Evolutionary conservation across 352 stramenopile genomes (phyloP), one percentile per base, ranked within the genome.

Genomic region (Pythium scleroteichum): DNA sequence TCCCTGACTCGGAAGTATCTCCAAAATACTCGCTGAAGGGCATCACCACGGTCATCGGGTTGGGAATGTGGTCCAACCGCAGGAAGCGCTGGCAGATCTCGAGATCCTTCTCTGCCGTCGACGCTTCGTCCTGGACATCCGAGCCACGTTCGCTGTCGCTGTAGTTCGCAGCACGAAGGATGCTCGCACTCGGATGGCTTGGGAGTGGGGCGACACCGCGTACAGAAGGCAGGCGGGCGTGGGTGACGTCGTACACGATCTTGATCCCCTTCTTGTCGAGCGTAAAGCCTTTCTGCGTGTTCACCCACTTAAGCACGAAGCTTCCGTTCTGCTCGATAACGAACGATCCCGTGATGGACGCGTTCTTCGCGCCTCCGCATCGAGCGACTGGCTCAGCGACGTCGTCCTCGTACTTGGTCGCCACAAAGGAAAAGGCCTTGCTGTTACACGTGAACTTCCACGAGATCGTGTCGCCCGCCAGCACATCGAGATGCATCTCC

Each of bases 401-500:
- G 40, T 88, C 77, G 16, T 90, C 79, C 51, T 85, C 55, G 45
- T 82, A 89, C 24, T 82, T 79, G 14, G 76, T 88, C 2, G 76
- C 79, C 4, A 70, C 61, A 42, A 90, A 94, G 52, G 72, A 76
- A 33, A 85, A 90, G 1, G 87, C 77, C 22, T 71, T 81, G 49
- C 72, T 87, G 24, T 78, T 83, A 33, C 74, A 77, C 17, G 66
- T 58, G 27, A 88, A 92, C 13, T 77, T 60, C 85, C 85, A 94
- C 17, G 66, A 57, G 47, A 94, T 75, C 4, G 69, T 71, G 50
- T 94, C 85, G 1, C 81, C 79, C 0, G 76, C 70, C 7, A 78
- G 69, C 9, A 94, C 82, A 48, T 94, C 80, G 27, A 94, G 60
- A 61, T 94, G 85, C 85, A 94, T 94, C 50, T 94, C 82, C 45